Percentiles rank a stretch among this genome's conserved stretches.
These are phyloP conservation scores for Pelargonium cotyledonis DNA, from an alignment of 441 rosid genomes.

Conservation along the genomic window DNA sequence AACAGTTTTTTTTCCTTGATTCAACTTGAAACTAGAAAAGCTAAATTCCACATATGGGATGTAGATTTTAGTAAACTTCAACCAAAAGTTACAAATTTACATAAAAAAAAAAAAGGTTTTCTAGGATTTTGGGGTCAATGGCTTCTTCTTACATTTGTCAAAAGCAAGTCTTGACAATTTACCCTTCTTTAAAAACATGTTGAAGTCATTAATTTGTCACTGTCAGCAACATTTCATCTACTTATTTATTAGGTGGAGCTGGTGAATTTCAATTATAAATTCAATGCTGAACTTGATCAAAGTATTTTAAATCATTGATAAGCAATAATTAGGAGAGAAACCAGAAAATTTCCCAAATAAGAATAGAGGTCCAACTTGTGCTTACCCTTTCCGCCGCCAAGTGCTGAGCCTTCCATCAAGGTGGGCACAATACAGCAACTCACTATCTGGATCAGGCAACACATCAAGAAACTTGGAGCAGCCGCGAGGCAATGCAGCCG, in stretches of 20 bases:
- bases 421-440: conserved; percentile 76
- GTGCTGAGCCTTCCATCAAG: conserved; percentile 87
- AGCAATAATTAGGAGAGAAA: neutral
- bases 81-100: too few species aligned
- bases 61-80: neutral
- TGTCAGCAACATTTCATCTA: neutral
- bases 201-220: too few species aligned
- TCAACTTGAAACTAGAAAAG: neutral
- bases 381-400: conserved; percentile 92
- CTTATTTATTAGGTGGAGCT: neutral
- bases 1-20: neutral
- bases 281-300: neutral
- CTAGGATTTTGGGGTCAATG: too few species aligned
- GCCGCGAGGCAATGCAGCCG: conserved; percentile 71
- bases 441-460: conserved; percentile 72
- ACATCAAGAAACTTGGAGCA: conserved; percentile 81
- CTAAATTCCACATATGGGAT: neutral
- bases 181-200: too few species aligned
- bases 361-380: neutral
- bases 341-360: neutral
- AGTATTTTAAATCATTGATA: neutral
- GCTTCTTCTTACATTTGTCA: too few species aligned
- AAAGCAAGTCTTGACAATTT: too few species aligned
- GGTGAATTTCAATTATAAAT: neutral
- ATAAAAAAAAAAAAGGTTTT: too few species aligned